These are phyloP conservation scores for Myrmaecium sp. DNA, from an alignment of 2,329 filamentous ascomycete species.

Conservation along the genomic window DNA sequence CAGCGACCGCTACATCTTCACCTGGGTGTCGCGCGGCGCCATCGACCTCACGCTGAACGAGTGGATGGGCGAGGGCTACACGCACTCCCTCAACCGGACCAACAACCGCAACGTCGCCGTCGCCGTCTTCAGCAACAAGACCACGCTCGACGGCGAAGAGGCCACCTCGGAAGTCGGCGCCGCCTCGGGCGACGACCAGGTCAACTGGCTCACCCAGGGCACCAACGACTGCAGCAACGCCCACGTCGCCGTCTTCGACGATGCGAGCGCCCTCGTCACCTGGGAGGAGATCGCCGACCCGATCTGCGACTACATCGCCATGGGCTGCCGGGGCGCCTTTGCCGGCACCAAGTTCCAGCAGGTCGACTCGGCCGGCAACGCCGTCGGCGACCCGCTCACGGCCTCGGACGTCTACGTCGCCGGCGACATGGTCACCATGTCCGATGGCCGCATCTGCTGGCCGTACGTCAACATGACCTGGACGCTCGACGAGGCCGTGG, in stretches of 20 bases:
- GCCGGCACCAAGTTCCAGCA: constrained; percentile 43
- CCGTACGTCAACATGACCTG: constrained; percentile 41
- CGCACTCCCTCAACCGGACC: constrained; percentile 34
- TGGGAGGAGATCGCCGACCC: constrained; percentile 45
- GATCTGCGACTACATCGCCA: constrained; percentile 37
- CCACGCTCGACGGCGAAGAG: constrained; percentile 35
- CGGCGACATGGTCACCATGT: constrained; percentile 44
- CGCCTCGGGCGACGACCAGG: constrained; percentile 37
- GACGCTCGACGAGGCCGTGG: constrained; percentile 22
- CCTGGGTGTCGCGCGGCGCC: constrained; percentile 45
- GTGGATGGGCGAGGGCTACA: constrained; percentile 43
- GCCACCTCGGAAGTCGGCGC: constrained; percentile 38
- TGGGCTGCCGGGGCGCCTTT: constrained; percentile 43
- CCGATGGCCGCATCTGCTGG: constrained; percentile 44
- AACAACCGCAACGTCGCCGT: constrained; percentile 44
- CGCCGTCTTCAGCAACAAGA: constrained; percentile 39
- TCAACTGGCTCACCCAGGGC: constrained; percentile 41
- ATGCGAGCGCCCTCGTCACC: constrained; percentile 35
- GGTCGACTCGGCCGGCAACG: constrained; percentile 33
- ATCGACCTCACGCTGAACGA: constrained; percentile 35
- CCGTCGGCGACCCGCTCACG: constrained; percentile 33
- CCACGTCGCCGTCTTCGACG: constrained; percentile 39
- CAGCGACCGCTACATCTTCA: constrained; percentile 39
- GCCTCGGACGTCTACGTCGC: constrained; percentile 40
- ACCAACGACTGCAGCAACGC: constrained; percentile 40